Conservation (phyloP, 2,329 filamentous ascomycete genomes). For the Xylariaceae sp. region DNA sequence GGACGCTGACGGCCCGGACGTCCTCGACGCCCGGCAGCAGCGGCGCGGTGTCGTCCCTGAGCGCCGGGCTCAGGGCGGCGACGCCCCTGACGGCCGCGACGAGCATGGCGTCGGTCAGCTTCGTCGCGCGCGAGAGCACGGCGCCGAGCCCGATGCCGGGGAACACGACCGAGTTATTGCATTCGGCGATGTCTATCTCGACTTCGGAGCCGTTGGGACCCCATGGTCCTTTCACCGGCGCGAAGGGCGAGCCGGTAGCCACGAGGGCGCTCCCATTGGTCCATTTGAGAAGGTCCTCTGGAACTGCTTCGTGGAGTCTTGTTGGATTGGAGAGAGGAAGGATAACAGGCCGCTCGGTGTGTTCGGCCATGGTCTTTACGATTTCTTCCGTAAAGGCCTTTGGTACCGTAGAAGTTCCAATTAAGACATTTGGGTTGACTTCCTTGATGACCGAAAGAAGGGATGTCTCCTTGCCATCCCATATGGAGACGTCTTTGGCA, state of each 20-base stretch:
- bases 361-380: conserved; percentile 73
- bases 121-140: conserved; percentile 68
- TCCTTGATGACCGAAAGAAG: conserved; percentile 69
- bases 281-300: conserved; percentile 76
- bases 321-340: conserved; percentile 88
- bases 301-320: conserved; percentile 78
- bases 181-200: conserved; percentile 67
- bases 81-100: conserved; percentile 78
- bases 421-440: conserved; percentile 77
- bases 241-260: conserved; percentile 82
- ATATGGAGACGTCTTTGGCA: conserved; percentile 65
- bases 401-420: conserved; percentile 82
- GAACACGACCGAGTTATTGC: conserved; percentile 86
- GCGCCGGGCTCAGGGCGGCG: conserved; percentile 70
- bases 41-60: conserved; percentile 63
- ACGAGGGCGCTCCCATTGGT: conserved; percentile 76
- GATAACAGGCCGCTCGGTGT: conserved; percentile 73
- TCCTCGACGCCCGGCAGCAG: conserved; percentile 76
- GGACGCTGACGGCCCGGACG: conserved; percentile 75
- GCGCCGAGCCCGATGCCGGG: conserved; percentile 83
- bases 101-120: conserved; percentile 77
- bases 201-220: conserved; percentile 48
- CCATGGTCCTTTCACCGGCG: conserved; percentile 67
- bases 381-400: conserved; percentile 75
- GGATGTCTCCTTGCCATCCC: conserved; percentile 58